These are phyloP conservation scores for Crepidotus variabilis DNA, from an alignment of 768 basidiomycete species.

Conservation along the genomic window DNA sequence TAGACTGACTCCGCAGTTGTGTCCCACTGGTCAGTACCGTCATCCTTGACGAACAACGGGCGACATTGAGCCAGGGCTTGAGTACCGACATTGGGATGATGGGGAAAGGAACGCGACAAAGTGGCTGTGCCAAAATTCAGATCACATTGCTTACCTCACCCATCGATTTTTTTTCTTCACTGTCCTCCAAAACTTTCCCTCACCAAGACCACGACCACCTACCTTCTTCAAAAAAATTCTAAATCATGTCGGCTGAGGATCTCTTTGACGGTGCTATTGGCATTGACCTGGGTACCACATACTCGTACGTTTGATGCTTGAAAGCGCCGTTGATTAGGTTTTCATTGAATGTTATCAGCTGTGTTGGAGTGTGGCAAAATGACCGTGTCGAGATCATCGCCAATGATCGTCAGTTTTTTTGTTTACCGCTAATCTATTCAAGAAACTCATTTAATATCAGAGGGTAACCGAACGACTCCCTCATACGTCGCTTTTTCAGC, in stretches of 20 bases:
- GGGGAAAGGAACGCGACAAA: conserved; percentile 14
- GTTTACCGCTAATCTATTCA: background rate
- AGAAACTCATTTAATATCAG: conserved; percentile 32
- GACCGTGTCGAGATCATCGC: conserved; percentile 99
- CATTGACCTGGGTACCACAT: conserved; percentile 96
- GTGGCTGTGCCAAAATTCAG: conserved; percentile 44
- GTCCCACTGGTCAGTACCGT: conserved; percentile 2
- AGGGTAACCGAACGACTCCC: conserved; percentile 98
- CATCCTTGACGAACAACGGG: conserved; percentile 24
- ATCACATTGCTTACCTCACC: conserved; percentile 53
- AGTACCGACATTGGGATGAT: conserved; percentile 35
- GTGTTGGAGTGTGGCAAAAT: conserved; percentile 99
- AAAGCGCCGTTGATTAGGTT: conserved; percentile 3
- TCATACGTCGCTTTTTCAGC: conserved; percentile 98
- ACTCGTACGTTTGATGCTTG: conserved; percentile 60
- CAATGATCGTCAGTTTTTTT: conserved; percentile 75
- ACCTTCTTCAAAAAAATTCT: conserved; percentile 29
- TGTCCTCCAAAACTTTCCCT: conserved; percentile 31
- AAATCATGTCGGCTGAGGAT: conserved; percentile 75
- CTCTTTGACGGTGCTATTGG: conserved; percentile 95
- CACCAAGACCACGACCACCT: conserved; percentile 30
- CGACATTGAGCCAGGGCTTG: conserved; percentile 33
- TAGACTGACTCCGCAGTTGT: conserved; percentile 22
- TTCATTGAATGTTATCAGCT: conserved; percentile 45
- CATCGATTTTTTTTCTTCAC: conserved; percentile 44